Evolutionary conservation across 805 yeast genomes (phyloP), one percentile per base, ranked within the genome.

Genomic region (Metschnikowia shivogae): DNA sequence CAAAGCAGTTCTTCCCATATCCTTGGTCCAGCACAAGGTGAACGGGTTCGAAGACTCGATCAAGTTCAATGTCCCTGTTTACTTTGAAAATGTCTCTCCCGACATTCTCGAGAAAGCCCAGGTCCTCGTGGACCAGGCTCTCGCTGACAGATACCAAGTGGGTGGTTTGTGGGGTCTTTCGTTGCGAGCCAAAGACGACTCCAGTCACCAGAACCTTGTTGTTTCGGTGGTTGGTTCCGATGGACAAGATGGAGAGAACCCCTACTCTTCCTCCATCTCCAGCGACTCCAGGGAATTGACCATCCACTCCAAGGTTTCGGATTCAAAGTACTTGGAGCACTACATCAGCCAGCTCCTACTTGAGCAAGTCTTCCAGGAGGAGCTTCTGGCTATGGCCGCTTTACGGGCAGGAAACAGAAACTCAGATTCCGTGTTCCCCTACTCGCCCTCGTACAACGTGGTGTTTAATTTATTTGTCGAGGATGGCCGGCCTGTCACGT

Each of bases 391-490:
- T 44, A 55, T 73, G 35, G 35, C 58, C 4, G 48, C 61, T 11
- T 30, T 61, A 17, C 11, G 24, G 34, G 36, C 29, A 4, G 44
- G 31, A 34, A 33, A 31, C 11, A 48, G n/a, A 28, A 34, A 35
- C 11, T 47, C 58, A 3, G 61, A 59, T 9, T 53, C 73, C 38
- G 74, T 70, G n/a, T 62, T 81, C 27, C 76, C 81, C 0, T 83
- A 78, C 57, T 67, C 85, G 2, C 82, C 92, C 4, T 67, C 76
- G 29, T 82, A 84, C 51, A 93, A 88, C 58, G 56, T 92, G n/a
- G 82, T 89, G 3, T 74, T 89, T 48, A 83, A 89, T 19, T 68
- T 90, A 45, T 66, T 90, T 42, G 77, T 80, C 22, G 96, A 93
- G 40, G 81, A 79, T 49, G 85, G 86, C 0, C 64, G 69, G 13